Percentiles rank a stretch among this genome's conserved stretches.
Evolutionary conservation across 176 grass and related monocot genomes (phyloP).

Genomic region (Bolboschoenus planiculmis): DNA sequence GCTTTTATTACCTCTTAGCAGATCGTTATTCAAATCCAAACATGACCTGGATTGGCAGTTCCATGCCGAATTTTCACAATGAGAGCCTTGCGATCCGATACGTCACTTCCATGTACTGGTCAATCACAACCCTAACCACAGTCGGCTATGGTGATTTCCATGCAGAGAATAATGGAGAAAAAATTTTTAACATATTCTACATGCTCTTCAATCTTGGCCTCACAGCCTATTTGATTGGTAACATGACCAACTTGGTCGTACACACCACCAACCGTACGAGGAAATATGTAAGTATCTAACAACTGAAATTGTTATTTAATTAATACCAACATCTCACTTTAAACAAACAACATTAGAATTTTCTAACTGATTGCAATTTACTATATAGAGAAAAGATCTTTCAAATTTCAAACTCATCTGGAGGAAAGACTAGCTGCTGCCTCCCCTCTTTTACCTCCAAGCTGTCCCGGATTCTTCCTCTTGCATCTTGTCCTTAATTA

Average conservation of each 20-base stretch:
- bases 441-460: background rate
- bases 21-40: constrained; percentile 58
- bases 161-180: constrained; percentile 78
- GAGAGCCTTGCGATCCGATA: constrained; percentile 61
- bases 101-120: constrained; percentile 93
- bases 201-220: constrained; percentile 98
- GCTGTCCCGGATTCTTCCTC: background rate
- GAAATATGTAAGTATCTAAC: constrained; percentile 66
- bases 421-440: background rate
- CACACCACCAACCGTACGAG: constrained; percentile 88
- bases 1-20: constrained; percentile 94
- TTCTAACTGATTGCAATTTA: background rate
- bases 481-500: background rate
- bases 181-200: constrained; percentile 91
- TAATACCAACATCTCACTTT: background rate
- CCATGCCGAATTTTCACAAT: constrained; percentile 73
- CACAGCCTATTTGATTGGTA: constrained; percentile 98
- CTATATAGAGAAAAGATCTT: background rate
- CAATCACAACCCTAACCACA: constrained; percentile 93
- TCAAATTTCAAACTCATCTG: background rate
- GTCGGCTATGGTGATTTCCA: constrained; percentile 97
- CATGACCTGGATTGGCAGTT: constrained; percentile 73
- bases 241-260: constrained; percentile 99
- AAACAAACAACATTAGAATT: background rate
- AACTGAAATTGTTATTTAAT: background rate